A percentile compares a stretch with the other conserved stretches of the same genome.
These are phyloP conservation scores for Trichothecium sympodiale DNA, from an alignment of 2,329 filamentous ascomycete genomes.

Conservation along the genomic window DNA sequence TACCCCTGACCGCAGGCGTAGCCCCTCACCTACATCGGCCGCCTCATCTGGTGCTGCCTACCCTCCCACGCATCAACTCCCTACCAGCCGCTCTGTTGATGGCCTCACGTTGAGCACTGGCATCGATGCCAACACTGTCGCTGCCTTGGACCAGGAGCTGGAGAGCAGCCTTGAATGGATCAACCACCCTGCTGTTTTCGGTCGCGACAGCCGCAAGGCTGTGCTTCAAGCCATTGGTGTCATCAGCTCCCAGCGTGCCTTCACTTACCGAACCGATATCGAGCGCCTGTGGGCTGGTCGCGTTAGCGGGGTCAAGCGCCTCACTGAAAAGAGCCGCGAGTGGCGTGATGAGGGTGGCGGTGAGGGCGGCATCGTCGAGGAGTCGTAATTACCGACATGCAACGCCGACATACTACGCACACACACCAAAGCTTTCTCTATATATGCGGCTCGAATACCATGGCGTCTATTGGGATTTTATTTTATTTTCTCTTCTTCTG, in stretches of 20 bases:
- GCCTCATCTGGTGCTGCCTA: conserved; percentile 28
- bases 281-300: conserved; percentile 83
- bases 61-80: conserved; percentile 27
- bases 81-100: conserved; percentile 43
- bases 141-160: conserved; percentile 81
- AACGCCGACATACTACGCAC: too few relatives aligned
- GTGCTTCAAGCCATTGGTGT: conserved; percentile 94
- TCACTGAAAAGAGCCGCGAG: conserved; percentile 76
- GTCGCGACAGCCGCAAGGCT: conserved; percentile 86
- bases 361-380: conserved; percentile 52
- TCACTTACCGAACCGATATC: conserved; percentile 83
- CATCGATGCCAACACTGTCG: conserved; percentile 75
- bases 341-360: conserved; percentile 85
- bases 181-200: conserved; percentile 89
- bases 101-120: conserved; percentile 52
- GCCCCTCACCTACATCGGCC: conserved; percentile 41
- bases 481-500: too few relatives aligned
- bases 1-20: conserved; percentile 44
- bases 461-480: too few relatives aligned
- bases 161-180: conserved; percentile 94
- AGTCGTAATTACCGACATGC: conserved; percentile 34
- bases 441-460: too few relatives aligned
- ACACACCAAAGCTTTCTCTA: too few relatives aligned
- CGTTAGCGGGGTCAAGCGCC: conserved; percentile 66
- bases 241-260: conserved; percentile 86